A percentile compares a stretch with the other conserved stretches of the same genome.
Conservation (phyloP, 306 rosid species). For the Calophaca sinica region DNA sequence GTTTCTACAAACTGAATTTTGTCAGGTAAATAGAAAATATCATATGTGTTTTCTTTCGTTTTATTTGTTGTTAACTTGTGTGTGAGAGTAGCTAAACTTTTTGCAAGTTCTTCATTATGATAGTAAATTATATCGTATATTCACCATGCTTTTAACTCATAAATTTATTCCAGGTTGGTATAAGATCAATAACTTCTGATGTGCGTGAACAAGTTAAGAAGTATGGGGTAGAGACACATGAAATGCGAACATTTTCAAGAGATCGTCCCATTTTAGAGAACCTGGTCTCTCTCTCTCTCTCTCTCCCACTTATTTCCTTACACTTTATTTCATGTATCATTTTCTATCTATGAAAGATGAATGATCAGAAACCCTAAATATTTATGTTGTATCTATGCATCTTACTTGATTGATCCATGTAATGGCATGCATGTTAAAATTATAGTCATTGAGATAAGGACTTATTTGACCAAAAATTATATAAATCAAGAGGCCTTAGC, state of each 20-base stretch:
- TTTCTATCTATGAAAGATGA: no score
- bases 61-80: constrained; percentile 26
- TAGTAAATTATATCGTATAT: neutral
- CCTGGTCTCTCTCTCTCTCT: constrained; percentile 62
- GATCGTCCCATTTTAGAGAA: constrained; percentile 80
- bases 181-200: constrained; percentile 83
- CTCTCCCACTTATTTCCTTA: neutral
- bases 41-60: constrained; percentile 20
- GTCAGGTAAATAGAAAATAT: neutral
- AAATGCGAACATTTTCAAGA: constrained; percentile 88
- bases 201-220: constrained; percentile 89
- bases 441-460: no score
- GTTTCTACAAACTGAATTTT: neutral
- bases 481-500: no score
- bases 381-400: no score
- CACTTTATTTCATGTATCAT: no score
- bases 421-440: no score
- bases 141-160: constrained; percentile 1
- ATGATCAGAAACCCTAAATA: no score
- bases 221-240: constrained; percentile 92
- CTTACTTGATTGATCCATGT: no score
- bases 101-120: neutral
- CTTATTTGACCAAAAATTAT: no score
- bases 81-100: no score
- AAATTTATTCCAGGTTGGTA: constrained; percentile 74